Percentiles rank a stretch among this genome's conserved stretches.
phyloP scores from a whole-genome alignment of 495 filamentous ascomycete genomes.

The Aspergillus nidulans region DNA sequence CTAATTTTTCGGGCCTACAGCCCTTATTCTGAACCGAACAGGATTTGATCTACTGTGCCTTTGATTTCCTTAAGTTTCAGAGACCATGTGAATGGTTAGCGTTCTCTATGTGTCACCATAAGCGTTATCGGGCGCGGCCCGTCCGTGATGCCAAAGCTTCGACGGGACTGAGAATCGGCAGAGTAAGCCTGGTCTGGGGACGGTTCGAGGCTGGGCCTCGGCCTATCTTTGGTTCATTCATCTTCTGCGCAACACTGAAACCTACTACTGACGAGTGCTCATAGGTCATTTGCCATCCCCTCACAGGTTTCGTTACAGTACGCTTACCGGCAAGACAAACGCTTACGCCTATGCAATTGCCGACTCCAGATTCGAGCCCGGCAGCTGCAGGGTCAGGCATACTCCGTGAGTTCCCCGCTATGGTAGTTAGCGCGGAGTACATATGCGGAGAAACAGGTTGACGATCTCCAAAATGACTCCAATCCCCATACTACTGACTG shows the following conservation, averaged over 20 bases:
- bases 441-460: conserved; percentile 8
- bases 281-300: background rate
- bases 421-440: background rate
- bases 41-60: background rate
- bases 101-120: background rate
- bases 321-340: background rate
- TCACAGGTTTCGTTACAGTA: background rate
- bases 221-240: background rate
- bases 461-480: conserved; percentile 5
- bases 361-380: background rate
- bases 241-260: background rate
- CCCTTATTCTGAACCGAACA: background rate
- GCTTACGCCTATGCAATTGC: background rate
- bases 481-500: background rate
- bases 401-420: conserved; percentile 5
- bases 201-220: background rate
- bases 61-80: background rate
- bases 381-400: background rate
- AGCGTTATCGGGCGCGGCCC: background rate
- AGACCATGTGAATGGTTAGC: background rate
- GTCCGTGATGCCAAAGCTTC: background rate
- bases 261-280: background rate
- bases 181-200: background rate
- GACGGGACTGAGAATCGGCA: conserved; percentile 1
- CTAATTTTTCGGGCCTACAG: background rate